Evolutionary conservation across 345 rosid species (phyloP).

Genomic region (Eucalyptus melliodora): DNA sequence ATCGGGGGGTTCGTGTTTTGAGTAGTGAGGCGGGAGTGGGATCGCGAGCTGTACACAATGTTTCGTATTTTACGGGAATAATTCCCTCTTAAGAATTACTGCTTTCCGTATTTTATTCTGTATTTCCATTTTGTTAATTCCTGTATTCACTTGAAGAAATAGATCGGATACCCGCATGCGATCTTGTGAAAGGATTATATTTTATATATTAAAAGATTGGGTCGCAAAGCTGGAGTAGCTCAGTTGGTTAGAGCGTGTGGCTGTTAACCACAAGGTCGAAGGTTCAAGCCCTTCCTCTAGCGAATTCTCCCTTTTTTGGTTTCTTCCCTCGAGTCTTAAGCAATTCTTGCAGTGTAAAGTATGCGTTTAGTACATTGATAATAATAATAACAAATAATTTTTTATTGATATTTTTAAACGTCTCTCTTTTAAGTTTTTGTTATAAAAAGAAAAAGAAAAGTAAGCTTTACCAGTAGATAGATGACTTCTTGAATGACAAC

Average conservation of each 20-base stretch:
- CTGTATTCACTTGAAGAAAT: neutral
- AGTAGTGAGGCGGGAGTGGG: neutral
- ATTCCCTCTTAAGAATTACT: neutral
- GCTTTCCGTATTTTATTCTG: neutral
- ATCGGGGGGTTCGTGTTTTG: neutral
- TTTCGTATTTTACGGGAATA: neutral
- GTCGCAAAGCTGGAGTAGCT: slow-evolving; percentile 50
- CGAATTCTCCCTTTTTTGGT: accelerated
- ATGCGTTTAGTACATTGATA: no score
- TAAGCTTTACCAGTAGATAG: no score
- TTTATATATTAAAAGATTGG: accelerated
- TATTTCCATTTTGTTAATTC: neutral
- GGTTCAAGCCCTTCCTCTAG: slow-evolving; percentile 61
- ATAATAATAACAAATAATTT: no score
- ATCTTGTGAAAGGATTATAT: accelerated
- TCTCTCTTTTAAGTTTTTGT: no score
- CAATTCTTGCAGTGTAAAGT: neutral
- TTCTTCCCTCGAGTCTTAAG: neutral
- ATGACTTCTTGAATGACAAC: neutral
- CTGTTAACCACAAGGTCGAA: slow-evolving; percentile 92
- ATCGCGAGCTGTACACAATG: neutral
- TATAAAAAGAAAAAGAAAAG: neutral
- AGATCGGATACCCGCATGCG: neutral
- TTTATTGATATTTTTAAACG: no score
- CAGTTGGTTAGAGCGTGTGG: slow-evolving; percentile 91